Evolutionary conservation across 371 early-diverging fungal genomes (phyloP), one percentile per base, ranked within the genome.

Genomic region (Mortierella sp.): DNA sequence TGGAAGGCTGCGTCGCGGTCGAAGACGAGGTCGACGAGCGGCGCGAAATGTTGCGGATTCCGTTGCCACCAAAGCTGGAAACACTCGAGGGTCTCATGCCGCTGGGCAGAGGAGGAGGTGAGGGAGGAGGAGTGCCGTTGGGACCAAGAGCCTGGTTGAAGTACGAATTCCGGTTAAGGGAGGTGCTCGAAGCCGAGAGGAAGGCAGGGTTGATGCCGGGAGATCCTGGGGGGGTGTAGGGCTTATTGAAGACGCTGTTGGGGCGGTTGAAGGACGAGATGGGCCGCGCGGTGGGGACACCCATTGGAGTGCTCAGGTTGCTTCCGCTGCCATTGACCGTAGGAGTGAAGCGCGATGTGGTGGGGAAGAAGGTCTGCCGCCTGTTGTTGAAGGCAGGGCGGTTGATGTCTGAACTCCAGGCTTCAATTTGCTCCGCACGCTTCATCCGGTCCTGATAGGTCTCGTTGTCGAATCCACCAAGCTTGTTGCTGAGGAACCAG

Each of bases 401-500:
- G 59, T 91, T 82, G 76, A 91, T 91, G 34, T 88, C 90, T 2
- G 89, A 82, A 55, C 91, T 89, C 93, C 94, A 94, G 50, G 88
- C 86, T 76, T 94, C 94, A 31, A 94, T 92, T 71, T 91, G 90
- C 57, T 82, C 88, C 55, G 90, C 89, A 46, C 93, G 90, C 67
- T 88, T 82, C 88, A 91, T 91, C 37, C 92, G 88, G 16, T 91
- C 92, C 43, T 92, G 88, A 77, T 91, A 88, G 40, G 95, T 92
- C 76, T 95, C 94, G 81, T 92, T 90, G 59, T 92, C 91, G 46
- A 95, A 92, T 73, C 90, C 93, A 46, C 95, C 97, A 70, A 96
- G 88, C 34, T 93, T 89, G 84, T 92, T 91, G 28, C 93, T 92
- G 73, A 96, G 88, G 77, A 93, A 92, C 96, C 96, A 96, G n/a